These are phyloP conservation scores for Cryptococcus wingfieldii DNA, from an alignment of 1,284 basidiomycete species.

Conservation along the genomic window DNA sequence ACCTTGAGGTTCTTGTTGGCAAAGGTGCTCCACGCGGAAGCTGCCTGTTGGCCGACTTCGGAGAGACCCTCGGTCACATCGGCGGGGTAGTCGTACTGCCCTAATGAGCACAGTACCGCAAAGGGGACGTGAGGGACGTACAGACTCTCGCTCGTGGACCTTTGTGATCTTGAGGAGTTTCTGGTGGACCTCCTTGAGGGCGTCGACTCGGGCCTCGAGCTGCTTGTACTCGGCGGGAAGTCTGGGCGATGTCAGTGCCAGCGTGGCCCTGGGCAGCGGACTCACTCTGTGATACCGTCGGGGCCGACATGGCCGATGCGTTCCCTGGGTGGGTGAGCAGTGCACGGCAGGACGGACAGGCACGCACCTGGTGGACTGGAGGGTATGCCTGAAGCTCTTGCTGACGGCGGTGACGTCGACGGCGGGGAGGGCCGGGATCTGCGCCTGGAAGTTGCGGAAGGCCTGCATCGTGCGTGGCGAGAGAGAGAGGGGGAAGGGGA, in stretches of 20 bases:
- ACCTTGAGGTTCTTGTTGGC: constrained; percentile 82
- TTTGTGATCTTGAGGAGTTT: constrained; percentile 77
- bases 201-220: constrained; percentile 90
- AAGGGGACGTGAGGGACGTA: background rate
- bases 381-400: constrained; percentile 78
- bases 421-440: constrained; percentile 36
- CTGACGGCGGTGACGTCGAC: constrained; percentile 54
- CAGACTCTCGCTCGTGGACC: constrained; percentile 70
- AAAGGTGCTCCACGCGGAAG: constrained; percentile 75
- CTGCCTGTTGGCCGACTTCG: constrained; percentile 60
- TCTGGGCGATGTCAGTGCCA: constrained; percentile 10
- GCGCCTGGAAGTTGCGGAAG: constrained; percentile 45
- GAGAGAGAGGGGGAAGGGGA: too few species aligned
- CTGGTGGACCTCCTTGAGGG: constrained; percentile 74
- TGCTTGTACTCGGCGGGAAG: constrained; percentile 80
- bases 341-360: too few species aligned
- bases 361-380: constrained; percentile 78
- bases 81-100: constrained; percentile 70
- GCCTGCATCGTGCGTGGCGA: constrained; percentile 33
- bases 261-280: constrained; percentile 45
- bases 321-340: too few species aligned
- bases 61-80: constrained; percentile 54
- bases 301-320: constrained; percentile 80
- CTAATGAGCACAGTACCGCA: background rate
- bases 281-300: constrained; percentile 86